phyloP scores from a whole-genome alignment of 225 moss, liverwort and hornwort genomes.

The Neckera pumila region DNA sequence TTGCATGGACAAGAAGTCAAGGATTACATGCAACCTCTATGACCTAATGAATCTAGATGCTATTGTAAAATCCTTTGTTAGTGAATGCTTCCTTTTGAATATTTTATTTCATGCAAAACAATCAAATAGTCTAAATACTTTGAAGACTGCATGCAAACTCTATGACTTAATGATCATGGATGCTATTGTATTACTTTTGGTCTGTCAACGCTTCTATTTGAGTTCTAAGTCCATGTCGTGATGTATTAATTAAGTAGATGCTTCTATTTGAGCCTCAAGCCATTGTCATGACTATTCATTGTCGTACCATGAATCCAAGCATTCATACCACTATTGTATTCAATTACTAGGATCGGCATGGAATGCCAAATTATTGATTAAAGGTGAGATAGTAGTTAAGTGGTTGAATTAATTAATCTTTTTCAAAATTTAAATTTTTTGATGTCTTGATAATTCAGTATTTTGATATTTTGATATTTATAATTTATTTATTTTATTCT shows the following conservation, averaged over 20 bases:
- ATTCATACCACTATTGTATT: background rate
- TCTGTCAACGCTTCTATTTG: accelerated
- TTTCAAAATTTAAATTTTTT: background rate
- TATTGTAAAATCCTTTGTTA: too few relatives aligned
- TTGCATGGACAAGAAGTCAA: accelerated
- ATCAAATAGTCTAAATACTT: background rate
- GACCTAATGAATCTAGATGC: too few relatives aligned
- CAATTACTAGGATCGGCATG: accelerated
- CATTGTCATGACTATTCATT: background rate
- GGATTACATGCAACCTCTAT: too few relatives aligned
- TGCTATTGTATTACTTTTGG: background rate
- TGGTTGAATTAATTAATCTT: background rate
- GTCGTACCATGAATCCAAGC: background rate
- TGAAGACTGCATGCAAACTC: too few relatives aligned
- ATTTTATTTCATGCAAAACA: background rate
- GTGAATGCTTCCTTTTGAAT: too few relatives aligned
- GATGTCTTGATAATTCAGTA: background rate
- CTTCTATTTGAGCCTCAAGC: background rate
- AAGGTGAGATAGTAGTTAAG: accelerated
- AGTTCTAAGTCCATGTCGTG: accelerated
- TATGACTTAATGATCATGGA: accelerated
- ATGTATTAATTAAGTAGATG: background rate
- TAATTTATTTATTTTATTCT: background rate
- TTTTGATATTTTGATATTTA: too few relatives aligned
- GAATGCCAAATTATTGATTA: background rate